Percentiles rank a stretch among this genome's conserved stretches.
Evolutionary conservation across 768 basidiomycete species (phyloP).

Genomic region (Russula sp.): DNA sequence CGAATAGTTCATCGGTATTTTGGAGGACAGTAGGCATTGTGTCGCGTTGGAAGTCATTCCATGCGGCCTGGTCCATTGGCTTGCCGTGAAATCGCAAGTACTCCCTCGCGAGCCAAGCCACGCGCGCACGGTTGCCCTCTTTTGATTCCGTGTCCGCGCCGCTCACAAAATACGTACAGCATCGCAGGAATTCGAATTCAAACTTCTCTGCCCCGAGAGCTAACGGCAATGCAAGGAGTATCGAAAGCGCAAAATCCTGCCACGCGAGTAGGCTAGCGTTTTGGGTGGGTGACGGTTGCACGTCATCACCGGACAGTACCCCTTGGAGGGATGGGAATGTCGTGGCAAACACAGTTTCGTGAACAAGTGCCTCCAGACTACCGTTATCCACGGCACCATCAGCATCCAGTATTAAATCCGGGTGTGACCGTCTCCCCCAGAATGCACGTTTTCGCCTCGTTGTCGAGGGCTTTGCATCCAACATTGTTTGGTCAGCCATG

Average conservation of each 20-base stretch:
- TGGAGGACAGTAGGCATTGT: constrained; percentile 37
- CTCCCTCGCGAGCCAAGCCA: constrained; percentile 57
- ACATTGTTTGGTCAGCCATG: constrained; percentile 28
- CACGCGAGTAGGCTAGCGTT: constrained; percentile 32
- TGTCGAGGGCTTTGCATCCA: constrained; percentile 29
- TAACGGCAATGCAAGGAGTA: constrained; percentile 54
- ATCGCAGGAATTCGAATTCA: constrained; percentile 63
- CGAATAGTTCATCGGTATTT: constrained; percentile 22
- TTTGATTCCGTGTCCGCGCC: constrained; percentile 40
- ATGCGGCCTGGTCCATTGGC: constrained; percentile 44
- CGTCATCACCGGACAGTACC: constrained; percentile 1
- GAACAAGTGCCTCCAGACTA: constrained; percentile 69
- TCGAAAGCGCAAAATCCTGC: constrained; percentile 55
- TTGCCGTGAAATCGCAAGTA: constrained; percentile 54
- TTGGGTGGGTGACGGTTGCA: constrained; percentile 15
- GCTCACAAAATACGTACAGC: constrained; percentile 55
- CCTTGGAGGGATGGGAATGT: constrained; percentile 35
- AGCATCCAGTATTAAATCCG: constrained; percentile 45
- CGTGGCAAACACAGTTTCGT: constrained; percentile 76
- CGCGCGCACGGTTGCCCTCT: constrained; percentile 37
- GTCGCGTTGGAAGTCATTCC: constrained; percentile 52
- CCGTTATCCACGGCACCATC: constrained; percentile 49
- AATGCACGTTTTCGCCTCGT: constrained; percentile 58
- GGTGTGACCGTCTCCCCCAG: constrained; percentile 73
- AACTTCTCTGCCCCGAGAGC: constrained; percentile 49